Percentiles rank a stretch among this genome's conserved stretches.
Evolutionary conservation across 2,329 filamentous ascomycete genomes (phyloP).

Genomic region (Pseudopyricularia javanii): DNA sequence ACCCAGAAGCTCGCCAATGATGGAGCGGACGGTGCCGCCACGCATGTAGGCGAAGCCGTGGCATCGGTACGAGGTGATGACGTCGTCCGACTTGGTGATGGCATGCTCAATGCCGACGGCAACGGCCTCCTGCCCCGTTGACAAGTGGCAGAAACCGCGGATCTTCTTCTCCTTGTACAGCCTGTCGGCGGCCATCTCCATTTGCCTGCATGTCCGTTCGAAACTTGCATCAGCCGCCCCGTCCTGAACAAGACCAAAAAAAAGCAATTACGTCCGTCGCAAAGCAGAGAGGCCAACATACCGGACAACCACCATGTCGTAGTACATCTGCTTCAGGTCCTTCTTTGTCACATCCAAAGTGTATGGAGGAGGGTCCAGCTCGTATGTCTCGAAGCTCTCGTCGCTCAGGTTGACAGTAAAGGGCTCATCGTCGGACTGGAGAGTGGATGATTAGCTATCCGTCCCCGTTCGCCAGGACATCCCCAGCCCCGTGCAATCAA

Average conservation of each 20-base stretch:
- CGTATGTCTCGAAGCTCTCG: constrained; percentile 99
- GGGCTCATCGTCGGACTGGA: constrained; percentile 80
- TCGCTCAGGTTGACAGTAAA: constrained; percentile 90
- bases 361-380: constrained; percentile 92
- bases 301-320: constrained; percentile 91
- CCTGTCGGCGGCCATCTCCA: constrained; percentile 99
- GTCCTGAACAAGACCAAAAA: neutral
- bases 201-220: constrained; percentile 51
- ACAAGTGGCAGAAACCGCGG: constrained; percentile 98
- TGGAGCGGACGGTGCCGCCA: constrained; percentile 76
- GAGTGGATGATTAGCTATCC: constrained; percentile 5
- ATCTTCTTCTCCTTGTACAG: constrained; percentile 99
- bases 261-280: constrained; percentile 5
- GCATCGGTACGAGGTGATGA: constrained; percentile 98
- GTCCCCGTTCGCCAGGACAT: neutral
- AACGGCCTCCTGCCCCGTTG: constrained; percentile 94
- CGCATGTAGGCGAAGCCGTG: constrained; percentile 98
- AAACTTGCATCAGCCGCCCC: neutral
- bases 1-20: constrained; percentile 92
- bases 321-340: constrained; percentile 98
- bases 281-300: constrained; percentile 32
- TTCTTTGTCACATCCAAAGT: constrained; percentile 90
- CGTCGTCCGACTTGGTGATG: constrained; percentile 78
- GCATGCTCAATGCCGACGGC: constrained; percentile 95
- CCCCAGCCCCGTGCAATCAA: neutral